Percentiles rank a stretch among this genome's conserved stretches.
Evolutionary conservation across 257 asterid genomes (phyloP).

Genomic region (Solanum tarapatanum): DNA sequence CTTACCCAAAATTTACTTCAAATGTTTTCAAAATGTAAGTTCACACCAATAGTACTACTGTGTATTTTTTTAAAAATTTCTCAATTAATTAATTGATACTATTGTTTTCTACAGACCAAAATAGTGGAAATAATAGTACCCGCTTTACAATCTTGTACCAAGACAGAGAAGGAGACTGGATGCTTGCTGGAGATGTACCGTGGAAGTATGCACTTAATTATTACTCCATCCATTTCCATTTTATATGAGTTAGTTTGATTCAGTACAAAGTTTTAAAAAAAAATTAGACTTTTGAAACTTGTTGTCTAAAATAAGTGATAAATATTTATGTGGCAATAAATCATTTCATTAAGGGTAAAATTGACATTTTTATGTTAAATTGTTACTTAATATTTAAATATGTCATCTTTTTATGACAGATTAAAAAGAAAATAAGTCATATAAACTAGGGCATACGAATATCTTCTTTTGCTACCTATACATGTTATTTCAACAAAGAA

Average conservation of each 20-base stretch:
- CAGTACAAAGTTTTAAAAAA: no score
- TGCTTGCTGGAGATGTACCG: slow-evolving; percentile 54
- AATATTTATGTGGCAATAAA: neutral
- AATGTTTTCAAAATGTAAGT: slow-evolving; percentile 38
- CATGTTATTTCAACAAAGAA: neutral
- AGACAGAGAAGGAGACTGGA: slow-evolving; percentile 53
- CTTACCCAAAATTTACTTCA: slow-evolving; percentile 20
- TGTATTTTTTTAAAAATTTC: neutral
- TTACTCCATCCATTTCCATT: neutral
- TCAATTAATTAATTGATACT: neutral
- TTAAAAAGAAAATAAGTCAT: neutral
- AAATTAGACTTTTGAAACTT: neutral
- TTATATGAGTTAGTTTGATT: neutral
- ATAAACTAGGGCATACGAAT: no score
- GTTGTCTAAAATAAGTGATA: neutral
- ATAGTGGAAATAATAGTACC: slow-evolving; percentile 1
- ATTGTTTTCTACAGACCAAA: slow-evolving; percentile 16
- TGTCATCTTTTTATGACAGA: neutral
- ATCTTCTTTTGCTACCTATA: neutral
- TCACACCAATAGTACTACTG: neutral
- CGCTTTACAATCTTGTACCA: slow-evolving; percentile 38
- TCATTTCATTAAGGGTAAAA: neutral
- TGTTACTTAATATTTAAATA: no score
- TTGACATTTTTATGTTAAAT: no score
- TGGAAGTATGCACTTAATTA: slow-evolving; percentile 33